phyloP scores from a whole-genome alignment of 78 protist genomes.

The Dictyostelium firmibasis region DNA sequence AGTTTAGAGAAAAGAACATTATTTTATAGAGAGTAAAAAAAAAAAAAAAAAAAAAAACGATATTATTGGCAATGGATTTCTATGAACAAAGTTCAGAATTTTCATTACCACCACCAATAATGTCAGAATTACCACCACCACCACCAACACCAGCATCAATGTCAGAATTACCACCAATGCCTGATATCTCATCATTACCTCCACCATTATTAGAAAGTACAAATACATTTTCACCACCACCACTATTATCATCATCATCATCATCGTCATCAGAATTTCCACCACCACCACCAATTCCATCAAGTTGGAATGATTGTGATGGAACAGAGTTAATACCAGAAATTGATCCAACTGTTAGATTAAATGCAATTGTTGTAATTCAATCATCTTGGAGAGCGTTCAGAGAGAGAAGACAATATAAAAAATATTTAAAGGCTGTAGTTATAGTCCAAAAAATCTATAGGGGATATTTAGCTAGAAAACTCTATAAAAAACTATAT shows the following conservation, averaged over 20 bases:
- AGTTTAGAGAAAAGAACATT: no score
- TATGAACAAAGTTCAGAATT: neutral
- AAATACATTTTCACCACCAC: neutral
- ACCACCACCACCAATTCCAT: constrained; percentile 7
- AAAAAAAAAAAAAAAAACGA: neutral
- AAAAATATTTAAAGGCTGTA: neutral
- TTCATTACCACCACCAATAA: neutral
- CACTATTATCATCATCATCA: neutral
- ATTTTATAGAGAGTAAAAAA: neutral
- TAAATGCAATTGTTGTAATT: constrained; percentile 11
- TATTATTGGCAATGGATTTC: neutral
- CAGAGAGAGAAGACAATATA: constrained; percentile 13
- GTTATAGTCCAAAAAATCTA: constrained; percentile 33
- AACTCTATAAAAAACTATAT: constrained; percentile 17
- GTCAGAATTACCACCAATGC: neutral
- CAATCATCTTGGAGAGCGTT: constrained; percentile 50
- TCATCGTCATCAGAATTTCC: neutral
- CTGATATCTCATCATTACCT: neutral
- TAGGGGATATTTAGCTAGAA: constrained; percentile 52
- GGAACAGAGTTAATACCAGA: constrained; percentile 14
- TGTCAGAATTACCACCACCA: neutral
- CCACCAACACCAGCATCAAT: neutral
- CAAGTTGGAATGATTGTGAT: neutral
- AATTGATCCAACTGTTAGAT: constrained; percentile 5
- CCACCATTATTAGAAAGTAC: no score